Evolutionary conservation across 345 rosid species (phyloP), one percentile per base, ranked within the genome.

Genomic region (Raphanus sativus): DNA sequence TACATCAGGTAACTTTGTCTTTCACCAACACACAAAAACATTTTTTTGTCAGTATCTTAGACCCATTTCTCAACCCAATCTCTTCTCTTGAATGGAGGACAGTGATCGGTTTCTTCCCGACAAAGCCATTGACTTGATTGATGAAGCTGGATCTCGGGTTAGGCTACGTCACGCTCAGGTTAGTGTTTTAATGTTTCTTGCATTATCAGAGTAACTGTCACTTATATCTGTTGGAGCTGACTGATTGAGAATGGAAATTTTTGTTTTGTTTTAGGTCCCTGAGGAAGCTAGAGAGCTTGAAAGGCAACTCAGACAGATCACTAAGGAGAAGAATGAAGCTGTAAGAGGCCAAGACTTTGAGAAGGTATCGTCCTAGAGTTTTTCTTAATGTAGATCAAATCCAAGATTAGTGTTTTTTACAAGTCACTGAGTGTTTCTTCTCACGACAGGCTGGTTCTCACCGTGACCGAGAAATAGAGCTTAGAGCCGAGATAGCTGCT

Each of bases 121-220:
- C 76, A 96, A 96, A 86, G 99, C 99, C 5, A 95, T 95, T 62
- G 99, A 95, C 80, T 86, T 95, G 94, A 86, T 95, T 56, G 98
- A 95, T 87, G 99, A 95, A 86, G 99, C 98, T 76, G 99, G 99
- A 69, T 95, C 99, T 83, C 91, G 99, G 33, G 99, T 95, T 82
- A 89, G 97, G 34, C 93, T 95, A 75, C 96, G 90, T 73, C 97
- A 95, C 81, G 97, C 92, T 42, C 93, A 92, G 98, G 99, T 89
- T 54, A 28, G 73, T 60, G 40, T 52, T 10, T 79, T 7, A 17
- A 58, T 65, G 74, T 71, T 70, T 45, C 65, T 32, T 32, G 11
- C 12, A 1, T 6, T 30, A 28, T 17, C n/a, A 9, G 5, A 30
- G 30, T n/a, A 29, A 3, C 10, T 0, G 38, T 17, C 7, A 15